Evolutionary conservation across 108 stramenopile species (phyloP), one percentile per base, ranked within the genome.

Genomic region (Skeletonema menzelii): DNA sequence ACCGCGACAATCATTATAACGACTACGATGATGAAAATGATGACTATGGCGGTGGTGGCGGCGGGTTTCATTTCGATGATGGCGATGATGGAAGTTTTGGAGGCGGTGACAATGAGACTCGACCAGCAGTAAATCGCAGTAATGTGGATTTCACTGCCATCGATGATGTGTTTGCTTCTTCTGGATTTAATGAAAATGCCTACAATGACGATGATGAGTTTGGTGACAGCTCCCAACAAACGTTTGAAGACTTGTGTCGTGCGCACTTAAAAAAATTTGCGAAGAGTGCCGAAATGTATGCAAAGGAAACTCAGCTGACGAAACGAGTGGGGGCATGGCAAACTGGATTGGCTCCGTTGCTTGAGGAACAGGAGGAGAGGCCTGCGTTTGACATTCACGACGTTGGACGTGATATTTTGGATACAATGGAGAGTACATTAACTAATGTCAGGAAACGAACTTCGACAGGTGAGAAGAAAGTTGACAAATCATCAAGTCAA

Each of bases 201-300:
- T 59, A 63, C 37, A 73, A 87, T 68, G 82, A 86, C 42, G 80
- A 83, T 59, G 64, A 77, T 40, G 75, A 83, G 61, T 55, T 47
- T 53, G 58, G 62, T 24, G 65, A 82, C 57, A 72, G 80, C 22
- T 73, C 66, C n/a, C 74, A 73, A 24, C 70, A 85, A 73, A 91
- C 88, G 22, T 99, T 96, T 84, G 97, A 98, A 82, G 93, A 94
- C 57, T 83, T 99, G 28, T 97, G 97, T 58, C 88, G 92, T 12
- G 87, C 87, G 30, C 96, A 97, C 68, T 79, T 98, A 17, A 75
- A 90, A 56, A 89, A 84, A 31, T 98, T 98, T 81, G 86, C 90
- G 46, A 88, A 84, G 27, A 92, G 92, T 11, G 97, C 97, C 10
- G 95, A 97, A 71, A 78, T 93, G 34, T 98, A 91, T 80, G 95